phyloP scores from a whole-genome alignment of 257 asterid genomes.

The Nyctanthes arbortristis region DNA sequence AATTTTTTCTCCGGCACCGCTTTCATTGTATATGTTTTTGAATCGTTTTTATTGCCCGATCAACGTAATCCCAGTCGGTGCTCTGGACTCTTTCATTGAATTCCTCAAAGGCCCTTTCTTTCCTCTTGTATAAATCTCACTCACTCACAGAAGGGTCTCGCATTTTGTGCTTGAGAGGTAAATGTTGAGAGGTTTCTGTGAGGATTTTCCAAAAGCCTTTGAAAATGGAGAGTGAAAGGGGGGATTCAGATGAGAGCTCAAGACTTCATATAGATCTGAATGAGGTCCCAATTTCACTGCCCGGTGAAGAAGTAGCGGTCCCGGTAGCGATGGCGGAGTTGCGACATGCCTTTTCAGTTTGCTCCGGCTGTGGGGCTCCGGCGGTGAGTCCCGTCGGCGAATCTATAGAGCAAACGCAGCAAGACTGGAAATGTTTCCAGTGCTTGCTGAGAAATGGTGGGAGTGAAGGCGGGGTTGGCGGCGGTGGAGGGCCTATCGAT shows the following conservation, averaged over 20 bases:
- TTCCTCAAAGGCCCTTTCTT: background rate
- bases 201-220: background rate
- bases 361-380: constrained; percentile 42
- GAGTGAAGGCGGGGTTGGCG: background rate
- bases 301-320: background rate
- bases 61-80: background rate
- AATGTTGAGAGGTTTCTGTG: background rate
- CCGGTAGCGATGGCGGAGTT: background rate
- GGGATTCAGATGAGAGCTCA: background rate
- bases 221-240: background rate
- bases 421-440: constrained; percentile 36
- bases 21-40: background rate
- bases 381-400: background rate
- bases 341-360: constrained; percentile 29
- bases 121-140: background rate
- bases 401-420: constrained; percentile 13
- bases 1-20: background rate
- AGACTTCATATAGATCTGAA: background rate
- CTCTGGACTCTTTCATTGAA: background rate
- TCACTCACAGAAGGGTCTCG: background rate
- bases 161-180: background rate
- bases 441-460: constrained; percentile 26
- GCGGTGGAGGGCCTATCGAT: constrained; percentile 24
- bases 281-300: background rate
- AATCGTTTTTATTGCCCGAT: background rate